phyloP scores from a whole-genome alignment of 1,139 yeast species.

The Pichia sp. region DNA sequence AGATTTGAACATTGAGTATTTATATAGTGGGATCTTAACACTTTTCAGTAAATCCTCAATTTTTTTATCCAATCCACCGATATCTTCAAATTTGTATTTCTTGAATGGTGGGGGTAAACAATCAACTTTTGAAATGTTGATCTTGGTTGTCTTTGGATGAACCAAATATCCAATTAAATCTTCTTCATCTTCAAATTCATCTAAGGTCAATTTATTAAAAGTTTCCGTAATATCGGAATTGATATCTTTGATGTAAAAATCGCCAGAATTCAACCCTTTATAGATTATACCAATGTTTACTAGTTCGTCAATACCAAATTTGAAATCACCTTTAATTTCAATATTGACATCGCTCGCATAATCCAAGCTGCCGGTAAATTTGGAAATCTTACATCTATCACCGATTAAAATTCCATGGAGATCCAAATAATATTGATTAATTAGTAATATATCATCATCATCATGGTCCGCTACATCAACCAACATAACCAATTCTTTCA shows the following conservation, averaged over 20 bases:
- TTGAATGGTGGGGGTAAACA: conserved; percentile 31
- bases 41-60: conserved; percentile 55
- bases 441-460: conserved; percentile 45
- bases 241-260: conserved; percentile 19
- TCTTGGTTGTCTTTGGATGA: conserved; percentile 20
- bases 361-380: conserved; percentile 39
- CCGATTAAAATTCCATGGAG: conserved; percentile 61
- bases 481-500: conserved; percentile 40
- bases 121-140: conserved; percentile 31
- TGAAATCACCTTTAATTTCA: not conserved
- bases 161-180: conserved; percentile 11
- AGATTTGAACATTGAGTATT: conserved; percentile 66
- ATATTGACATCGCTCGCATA: conserved; percentile 18
- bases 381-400: conserved; percentile 52
- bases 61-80: conserved; percentile 75
- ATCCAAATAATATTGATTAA: conserved; percentile 42
- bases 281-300: conserved; percentile 21
- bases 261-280: conserved; percentile 13
- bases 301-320: conserved; percentile 16
- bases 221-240: conserved; percentile 21
- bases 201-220: conserved; percentile 25
- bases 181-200: conserved; percentile 17
- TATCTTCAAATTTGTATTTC: conserved; percentile 20
- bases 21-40: conserved; percentile 72
- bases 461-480: conserved; percentile 34